Base-by-base conservation (phyloP, 1,284 basidiomycete species). In the Cutaneotrichosporon sp. region DNA sequence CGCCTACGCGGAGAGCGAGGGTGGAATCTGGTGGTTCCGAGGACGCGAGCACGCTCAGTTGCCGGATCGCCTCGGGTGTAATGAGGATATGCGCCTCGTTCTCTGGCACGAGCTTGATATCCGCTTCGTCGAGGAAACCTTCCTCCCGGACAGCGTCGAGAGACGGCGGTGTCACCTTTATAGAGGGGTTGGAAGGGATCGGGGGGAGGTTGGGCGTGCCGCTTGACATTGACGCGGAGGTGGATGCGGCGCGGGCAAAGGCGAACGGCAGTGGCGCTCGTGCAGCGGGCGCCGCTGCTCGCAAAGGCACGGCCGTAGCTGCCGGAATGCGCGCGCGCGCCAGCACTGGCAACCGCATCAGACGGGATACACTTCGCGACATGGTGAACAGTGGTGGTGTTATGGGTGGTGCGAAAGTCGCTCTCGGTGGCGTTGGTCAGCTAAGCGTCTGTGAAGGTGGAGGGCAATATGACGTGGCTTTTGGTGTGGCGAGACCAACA, bases 1-100 rank as follows among this genome's bases (percentile, higher is more conserved):
- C 80, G 1, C 76, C 73, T 15, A 81, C 72, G 22, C 80, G 65
- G 14, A 81, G 63, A 0, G 77, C 77, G 13, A 50, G 49, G 15
- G 18, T 60, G 0, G 63, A 52, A 33, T 68, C 67, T 34, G 61
- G 52, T 5, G 72, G 66, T 54, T 80, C 79, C 34, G 69, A 55
- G 22, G 74, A 54, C 14, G 70, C 67, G 30, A 77, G 74, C 39
- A 52, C 56, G 15, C 55, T 58, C 21, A 77, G 60, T 73, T 75
- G 76, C 69, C 62, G 56, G 3, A 72, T 50, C 15, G 74, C 73
- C 36, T 68, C 66, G 8, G 66, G 68, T 0, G 73, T 74, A 18
- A 76, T 64, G 36, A 56, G 54, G 15, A 76, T 41, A 37, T 41
- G 54, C 0, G 73, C 74, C 48, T 74, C 60, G 13, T 59, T 54